Percentiles rank a stretch among this genome's conserved stretches.
phyloP scores from a whole-genome alignment of 441 rosid species.

The Pelargonium citronellum region DNA sequence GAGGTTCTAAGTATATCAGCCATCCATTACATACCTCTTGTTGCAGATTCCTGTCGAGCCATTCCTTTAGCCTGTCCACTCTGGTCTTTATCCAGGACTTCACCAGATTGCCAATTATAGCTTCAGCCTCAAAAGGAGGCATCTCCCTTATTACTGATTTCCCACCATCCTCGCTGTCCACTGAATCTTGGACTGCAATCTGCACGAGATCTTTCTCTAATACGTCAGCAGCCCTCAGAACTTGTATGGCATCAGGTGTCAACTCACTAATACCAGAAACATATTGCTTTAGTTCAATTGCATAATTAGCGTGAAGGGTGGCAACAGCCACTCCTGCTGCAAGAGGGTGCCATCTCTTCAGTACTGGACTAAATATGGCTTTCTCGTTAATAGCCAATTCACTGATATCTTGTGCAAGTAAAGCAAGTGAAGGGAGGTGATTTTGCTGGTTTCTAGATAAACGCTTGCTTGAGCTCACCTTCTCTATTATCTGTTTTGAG shows the following conservation, averaged over 20 bases:
- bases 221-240: slow-evolving; percentile 56
- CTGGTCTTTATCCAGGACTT: slow-evolving; percentile 58
- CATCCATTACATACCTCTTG: slow-evolving; percentile 42
- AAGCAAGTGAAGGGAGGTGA: slow-evolving; percentile 49
- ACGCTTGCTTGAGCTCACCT: slow-evolving; percentile 37
- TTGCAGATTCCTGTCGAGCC: slow-evolving; percentile 60
- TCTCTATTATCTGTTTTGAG: slow-evolving; percentile 47
- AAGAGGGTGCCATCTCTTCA: slow-evolving; percentile 66
- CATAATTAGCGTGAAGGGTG: slow-evolving; percentile 65
- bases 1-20: too few relatives aligned
- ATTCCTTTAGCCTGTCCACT: slow-evolving; percentile 60
- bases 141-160: slow-evolving; percentile 66
- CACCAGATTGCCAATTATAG: slow-evolving; percentile 48
- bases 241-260: slow-evolving; percentile 63
- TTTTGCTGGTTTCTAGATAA: slow-evolving; percentile 34
- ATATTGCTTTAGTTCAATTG: slow-evolving; percentile 47
- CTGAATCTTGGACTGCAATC: slow-evolving; percentile 68
- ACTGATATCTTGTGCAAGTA: slow-evolving; percentile 56
- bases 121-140: slow-evolving; percentile 71
- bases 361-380: slow-evolving; percentile 56
- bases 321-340: slow-evolving; percentile 78
- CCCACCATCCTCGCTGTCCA: slow-evolving; percentile 76
- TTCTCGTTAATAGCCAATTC: slow-evolving; percentile 57
- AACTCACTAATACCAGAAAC: slow-evolving; percentile 48
- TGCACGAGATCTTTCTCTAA: slow-evolving; percentile 76